A percentile compares a stretch with the other conserved stretches of the same genome.
Conservation (phyloP, 495 filamentous ascomycete genomes). For the Evernia prunastri region DNA sequence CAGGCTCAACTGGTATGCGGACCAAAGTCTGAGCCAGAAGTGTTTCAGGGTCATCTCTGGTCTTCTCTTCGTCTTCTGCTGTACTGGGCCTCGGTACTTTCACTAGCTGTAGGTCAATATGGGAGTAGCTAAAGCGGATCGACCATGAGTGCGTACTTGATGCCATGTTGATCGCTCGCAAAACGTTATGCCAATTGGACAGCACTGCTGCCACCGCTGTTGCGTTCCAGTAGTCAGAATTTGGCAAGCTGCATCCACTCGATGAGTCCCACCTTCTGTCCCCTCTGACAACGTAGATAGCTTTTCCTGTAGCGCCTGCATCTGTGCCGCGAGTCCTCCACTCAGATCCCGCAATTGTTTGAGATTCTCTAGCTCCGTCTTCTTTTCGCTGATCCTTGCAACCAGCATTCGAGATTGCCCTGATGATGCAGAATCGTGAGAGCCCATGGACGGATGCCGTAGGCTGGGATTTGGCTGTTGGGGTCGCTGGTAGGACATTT, state of each 20-base stretch:
- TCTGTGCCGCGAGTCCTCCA: slow-evolving; percentile 76
- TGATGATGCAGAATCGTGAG: slow-evolving; percentile 24
- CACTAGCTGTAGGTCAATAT: slow-evolving; percentile 31
- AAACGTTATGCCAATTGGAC: slow-evolving; percentile 92
- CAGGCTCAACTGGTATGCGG: slow-evolving; percentile 62
- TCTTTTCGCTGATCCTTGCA: slow-evolving; percentile 87
- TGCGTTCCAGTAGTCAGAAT: slow-evolving; percentile 22
- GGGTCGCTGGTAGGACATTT: slow-evolving; percentile 52
- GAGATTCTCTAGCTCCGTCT: slow-evolving; percentile 83
- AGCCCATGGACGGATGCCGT: slow-evolving; percentile 53
- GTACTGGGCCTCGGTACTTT: slow-evolving; percentile 54
- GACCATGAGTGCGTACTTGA: slow-evolving; percentile 59
- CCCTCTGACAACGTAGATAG: slow-evolving; percentile 81
- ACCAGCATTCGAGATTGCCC: slow-evolving; percentile 72
- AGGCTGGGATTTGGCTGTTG: slow-evolving; percentile 56
- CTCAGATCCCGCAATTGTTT: slow-evolving; percentile 84
- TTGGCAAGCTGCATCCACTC: slow-evolving; percentile 8
- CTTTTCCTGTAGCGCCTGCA: slow-evolving; percentile 86
- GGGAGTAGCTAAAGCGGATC: neutral
- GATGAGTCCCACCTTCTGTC: slow-evolving; percentile 63
- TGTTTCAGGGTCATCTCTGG: slow-evolving; percentile 36
- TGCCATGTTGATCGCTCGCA: slow-evolving; percentile 90
- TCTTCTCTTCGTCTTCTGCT: slow-evolving; percentile 31
- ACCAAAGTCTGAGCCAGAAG: slow-evolving; percentile 74
- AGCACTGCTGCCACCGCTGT: slow-evolving; percentile 86